These are phyloP conservation scores for Sporisorium scitamineum DNA, from an alignment of 1,284 basidiomycete species.

Conservation along the genomic window DNA sequence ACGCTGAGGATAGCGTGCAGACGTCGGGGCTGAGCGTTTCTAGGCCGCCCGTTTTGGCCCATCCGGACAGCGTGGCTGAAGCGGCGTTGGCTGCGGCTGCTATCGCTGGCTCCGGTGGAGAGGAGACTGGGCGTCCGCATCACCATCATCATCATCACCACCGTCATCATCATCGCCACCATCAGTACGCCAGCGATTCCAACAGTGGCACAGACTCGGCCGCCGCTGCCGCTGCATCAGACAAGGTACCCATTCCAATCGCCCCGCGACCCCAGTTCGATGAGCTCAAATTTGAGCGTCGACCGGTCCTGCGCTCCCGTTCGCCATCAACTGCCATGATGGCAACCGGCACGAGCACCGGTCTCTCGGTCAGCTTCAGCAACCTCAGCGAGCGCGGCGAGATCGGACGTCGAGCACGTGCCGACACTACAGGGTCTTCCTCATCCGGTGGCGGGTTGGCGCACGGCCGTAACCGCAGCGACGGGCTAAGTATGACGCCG, in stretches of 20 bases:
- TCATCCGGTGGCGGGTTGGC: conserved; percentile 14
- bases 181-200: conserved; percentile 14
- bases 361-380: conserved; percentile 47
- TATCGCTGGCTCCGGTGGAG: conserved; percentile 14
- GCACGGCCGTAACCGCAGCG: conserved; percentile 10
- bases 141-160: conserved; percentile 30
- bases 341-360: conserved; percentile 9
- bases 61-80: conserved; percentile 29
- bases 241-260: conserved; percentile 20
- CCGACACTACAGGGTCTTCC: conserved; percentile 30
- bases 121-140: conserved; percentile 14
- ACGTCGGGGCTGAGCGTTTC: conserved; percentile 27
- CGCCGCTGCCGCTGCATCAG: not conserved
- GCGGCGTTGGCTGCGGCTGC: conserved; percentile 25
- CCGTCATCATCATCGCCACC: conserved; percentile 27
- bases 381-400: conserved; percentile 34
- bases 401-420: conserved; percentile 25
- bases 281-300: conserved; percentile 57
- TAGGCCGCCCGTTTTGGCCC: conserved; percentile 17
- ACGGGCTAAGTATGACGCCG: conserved; percentile 42
- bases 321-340: conserved; percentile 44
- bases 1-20: not conserved
- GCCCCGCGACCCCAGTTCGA: conserved; percentile 13
- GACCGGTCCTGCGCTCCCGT: conserved; percentile 56
- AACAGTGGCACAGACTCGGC: not conserved